Evolutionary conservation across 2,329 filamentous ascomycete species (phyloP), one percentile per base, ranked within the genome.

Genomic region (Magnaporthiopsis rhizophila): DNA sequence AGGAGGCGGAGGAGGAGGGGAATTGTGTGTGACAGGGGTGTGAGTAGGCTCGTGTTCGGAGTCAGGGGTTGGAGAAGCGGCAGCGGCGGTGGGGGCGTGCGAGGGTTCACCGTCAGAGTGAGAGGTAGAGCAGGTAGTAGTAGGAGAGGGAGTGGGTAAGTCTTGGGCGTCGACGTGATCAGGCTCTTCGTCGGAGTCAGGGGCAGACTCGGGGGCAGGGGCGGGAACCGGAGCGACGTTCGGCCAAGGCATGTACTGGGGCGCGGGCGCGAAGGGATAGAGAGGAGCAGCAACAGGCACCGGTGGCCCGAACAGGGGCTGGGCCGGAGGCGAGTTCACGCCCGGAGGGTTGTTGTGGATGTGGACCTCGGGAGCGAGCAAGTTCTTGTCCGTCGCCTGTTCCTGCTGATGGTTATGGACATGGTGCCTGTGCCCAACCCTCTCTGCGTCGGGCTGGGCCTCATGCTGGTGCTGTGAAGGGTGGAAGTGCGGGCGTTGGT

Each of bases 361-460:
- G n/a, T 58, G n/a, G 56, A 68, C 66, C n/a, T 74, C 65, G 60
- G 72, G 72, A 66, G 72, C 72, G 62, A 70, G 70, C 62, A 69
- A 69, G 61, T 74, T 70, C 50, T 68, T 66, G 62, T 74, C 72
- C 9, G 70, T 68, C 18, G 70, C 68, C 6, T 67, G 61, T 21
- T 71, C 68, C 15, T 74, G 72, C 13, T 72, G 71, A 34, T 73
- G 71, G 11, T 68, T 63, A 26, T 72, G 71, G 11, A 72, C 69
- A 11, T 71, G 68, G n/a, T 69, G 69, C 18, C 69, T 73, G 9
- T 72, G 69, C 15, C 72, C 71, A 3, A 72, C 70, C 5, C 74
- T 72, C 58, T 72, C 72, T 11, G 74, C 72, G 3, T 70, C 69
- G 38, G 71, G 67, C 5, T 70, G 67, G 18, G 61, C 61, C 38